Evolutionary conservation across 805 yeast species (phyloP), one percentile per base, ranked within the genome.

Genomic region (Starmerella bombi): DNA sequence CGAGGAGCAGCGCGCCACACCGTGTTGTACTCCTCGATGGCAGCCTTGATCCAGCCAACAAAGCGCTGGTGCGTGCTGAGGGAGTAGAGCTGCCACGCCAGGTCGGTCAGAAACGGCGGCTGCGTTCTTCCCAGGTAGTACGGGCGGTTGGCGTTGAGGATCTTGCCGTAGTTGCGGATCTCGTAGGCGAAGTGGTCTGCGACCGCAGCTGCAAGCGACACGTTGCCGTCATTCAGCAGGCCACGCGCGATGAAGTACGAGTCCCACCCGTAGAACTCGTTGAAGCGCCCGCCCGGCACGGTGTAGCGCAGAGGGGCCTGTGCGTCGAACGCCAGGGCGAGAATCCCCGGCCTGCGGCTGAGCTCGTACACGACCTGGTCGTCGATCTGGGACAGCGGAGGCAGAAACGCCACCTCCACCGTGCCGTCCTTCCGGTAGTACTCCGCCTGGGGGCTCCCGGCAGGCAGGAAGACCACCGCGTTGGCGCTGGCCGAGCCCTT

Each of bases 251-350:
- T 85, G 79, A 91, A 81, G 56, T 91, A 88, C 2, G 95, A 84
- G 59, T 88, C 98, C 98, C 98, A 88, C 14, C 97, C 98, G 55
- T 91, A 88, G 43, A 85, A 70, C 62, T 88, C 98, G 62, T 91
- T 91, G 62, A 88, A 88, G 48, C 98, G 67, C 18, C 98, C 97
- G 15, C 98, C 98, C 1, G 98, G 98, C 19, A 88, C 97, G 15
- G 83, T 80, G 59, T 88, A 88, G 0, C 94, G 94, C 53, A 71
- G 75, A 17, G 85, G 83, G 15, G 55, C 57, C 1, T 69, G 61
- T 3, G 62, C 53, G 66, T 81, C 72, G 34, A 46, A 49, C 1
- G 88, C 94, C 30, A 88, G 65, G 0, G 94, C 80, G 44, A 88
- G 66, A 39, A 88, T 65, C 0, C 98, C 98, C 0, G 97, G 97